These are phyloP conservation scores for Corymbia calophylla DNA, from an alignment of 441 rosid genomes.

Conservation along the genomic window DNA sequence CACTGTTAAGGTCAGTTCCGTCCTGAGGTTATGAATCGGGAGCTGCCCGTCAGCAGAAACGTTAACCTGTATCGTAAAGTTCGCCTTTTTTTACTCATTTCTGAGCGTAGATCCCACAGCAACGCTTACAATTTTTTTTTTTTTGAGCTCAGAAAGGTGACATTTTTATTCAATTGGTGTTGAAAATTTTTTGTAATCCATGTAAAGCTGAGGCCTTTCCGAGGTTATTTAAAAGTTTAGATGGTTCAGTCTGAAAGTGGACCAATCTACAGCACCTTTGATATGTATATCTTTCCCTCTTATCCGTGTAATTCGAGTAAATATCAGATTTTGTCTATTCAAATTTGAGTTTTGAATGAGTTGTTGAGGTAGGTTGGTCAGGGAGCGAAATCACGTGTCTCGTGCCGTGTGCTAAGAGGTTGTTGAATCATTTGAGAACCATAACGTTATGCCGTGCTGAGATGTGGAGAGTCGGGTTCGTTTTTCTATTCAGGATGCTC, in stretches of 20 bases:
- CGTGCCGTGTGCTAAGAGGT: not conserved
- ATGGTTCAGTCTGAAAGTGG: not conserved
- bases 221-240: not conserved
- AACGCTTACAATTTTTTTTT: not conserved
- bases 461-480: not conserved
- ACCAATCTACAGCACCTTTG: not conserved
- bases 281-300: not conserved
- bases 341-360: not conserved
- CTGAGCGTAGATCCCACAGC: not conserved
- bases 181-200: not conserved
- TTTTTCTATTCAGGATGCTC: not conserved
- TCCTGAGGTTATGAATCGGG: not conserved
- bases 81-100: not conserved
- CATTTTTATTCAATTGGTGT: not conserved
- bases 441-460: not conserved
- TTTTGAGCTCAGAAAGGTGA: rapidly evolving
- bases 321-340: not conserved
- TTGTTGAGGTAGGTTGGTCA: not conserved
- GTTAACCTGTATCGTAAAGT: not conserved
- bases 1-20: slow-evolving; percentile 3
- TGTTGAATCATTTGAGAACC: not conserved
- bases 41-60: not conserved
- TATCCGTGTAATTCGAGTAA: not conserved
- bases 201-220: not conserved
- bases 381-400: not conserved